phyloP scores from a whole-genome alignment of 805 yeast genomes.

The Saccharomycopsis babjevae region DNA sequence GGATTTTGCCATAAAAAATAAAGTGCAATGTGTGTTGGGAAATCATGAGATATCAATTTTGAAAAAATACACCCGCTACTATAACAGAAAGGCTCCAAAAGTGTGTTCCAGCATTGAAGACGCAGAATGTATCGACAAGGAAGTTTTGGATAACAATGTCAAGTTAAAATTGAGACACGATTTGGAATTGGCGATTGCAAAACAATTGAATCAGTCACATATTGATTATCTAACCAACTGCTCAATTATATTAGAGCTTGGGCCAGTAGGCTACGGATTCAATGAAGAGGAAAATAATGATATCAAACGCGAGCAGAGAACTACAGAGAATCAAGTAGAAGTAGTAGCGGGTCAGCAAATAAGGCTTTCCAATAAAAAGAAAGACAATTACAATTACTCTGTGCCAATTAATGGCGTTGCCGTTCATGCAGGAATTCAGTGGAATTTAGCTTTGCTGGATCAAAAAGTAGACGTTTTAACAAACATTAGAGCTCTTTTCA shows the following conservation, averaged over 20 bases:
- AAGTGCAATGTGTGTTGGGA: constrained; percentile 71
- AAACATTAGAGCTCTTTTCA: constrained; percentile 59
- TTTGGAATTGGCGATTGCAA: constrained; percentile 16
- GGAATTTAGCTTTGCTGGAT: constrained; percentile 37
- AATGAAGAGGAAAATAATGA: not conserved
- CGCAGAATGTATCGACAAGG: not conserved
- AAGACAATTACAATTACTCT: constrained; percentile 20
- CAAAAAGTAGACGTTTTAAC: constrained; percentile 56
- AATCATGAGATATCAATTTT: constrained; percentile 77
- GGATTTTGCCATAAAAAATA: constrained; percentile 48
- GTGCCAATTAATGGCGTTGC: constrained; percentile 36
- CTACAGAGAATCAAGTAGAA: not conserved
- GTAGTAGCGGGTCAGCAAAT: not conserved
- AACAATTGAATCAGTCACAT: constrained; percentile 44
- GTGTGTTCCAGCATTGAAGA: constrained; percentile 19
- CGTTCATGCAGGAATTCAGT: constrained; percentile 75
- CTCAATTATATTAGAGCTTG: constrained; percentile 53
- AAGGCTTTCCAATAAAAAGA: not conserved
- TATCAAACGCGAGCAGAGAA: not conserved
- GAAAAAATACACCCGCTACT: constrained; percentile 52
- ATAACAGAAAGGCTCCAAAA: constrained; percentile 33
- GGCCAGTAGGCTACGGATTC: constrained; percentile 32
- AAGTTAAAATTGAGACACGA: constrained; percentile 12
- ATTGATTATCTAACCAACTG: constrained; percentile 50
- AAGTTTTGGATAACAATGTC: not conserved